Base-by-base conservation (phyloP, 805 yeast genomes). In the Torulaspora gathmanii region DNA sequence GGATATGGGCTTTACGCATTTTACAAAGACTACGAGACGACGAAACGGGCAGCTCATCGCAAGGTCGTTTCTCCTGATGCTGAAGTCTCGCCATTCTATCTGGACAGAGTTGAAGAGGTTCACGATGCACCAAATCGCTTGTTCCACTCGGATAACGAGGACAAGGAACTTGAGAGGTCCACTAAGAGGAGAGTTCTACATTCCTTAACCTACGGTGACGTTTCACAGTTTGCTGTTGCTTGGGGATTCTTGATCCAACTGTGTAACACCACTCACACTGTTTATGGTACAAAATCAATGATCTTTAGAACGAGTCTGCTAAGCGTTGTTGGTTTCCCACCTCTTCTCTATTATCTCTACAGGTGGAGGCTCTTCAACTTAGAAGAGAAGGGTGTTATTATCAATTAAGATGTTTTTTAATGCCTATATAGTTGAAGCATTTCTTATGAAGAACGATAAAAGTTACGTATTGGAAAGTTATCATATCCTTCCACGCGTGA, bases 231-330 rank as follows among this genome's bases (percentile, higher is more conserved):
- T 23, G 28, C 53, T 6, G 49, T 56, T 15, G 56, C 54, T 3
- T 52, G 54, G 53, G 60, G 60, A 17, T 55, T 56, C 28, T 36
- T 54, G 28, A 51, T 55, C 11, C 57, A 54, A 33, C 37, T 56
- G 5, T 51, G 57, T 20, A 54, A 51, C 29, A 46, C 48, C 23
- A 47, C 57, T 4, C 55, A 50, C 30, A 45, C 50, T 9, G 47
- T 55, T 5, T 53, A 47, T 28, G 58, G 58, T 9, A 53, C 42
- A 25, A 46, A 44, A 27, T 56, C 60, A 10, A 23, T 47, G 28
- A 33, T 54, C 11, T 54, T 47, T 25, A 53, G 47, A 34, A 35
- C 51, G 6, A 49, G 57, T 20, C 28, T 53, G 3, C 27, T 46
- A n/a, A 45, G 58, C 13, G 54, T 55, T 23, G 20, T 53, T 1